Conservation (phyloP, 768 basidiomycete genomes). For the Xerocomellus chrysenteron region DNA sequence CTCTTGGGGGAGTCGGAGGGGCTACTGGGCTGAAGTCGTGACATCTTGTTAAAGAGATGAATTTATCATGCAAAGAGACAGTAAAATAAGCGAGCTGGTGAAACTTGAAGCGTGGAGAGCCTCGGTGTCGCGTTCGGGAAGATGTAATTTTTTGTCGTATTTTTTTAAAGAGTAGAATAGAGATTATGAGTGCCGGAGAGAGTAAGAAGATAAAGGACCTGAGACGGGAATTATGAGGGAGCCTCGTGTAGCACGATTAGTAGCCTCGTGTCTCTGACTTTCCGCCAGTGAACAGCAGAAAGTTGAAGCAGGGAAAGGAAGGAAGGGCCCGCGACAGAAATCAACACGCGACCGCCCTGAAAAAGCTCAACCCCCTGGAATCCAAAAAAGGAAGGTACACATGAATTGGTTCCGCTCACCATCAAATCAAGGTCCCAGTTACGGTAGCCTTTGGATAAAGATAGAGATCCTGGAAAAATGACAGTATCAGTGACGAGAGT, state of each 20-base stretch:
- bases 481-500: slow-evolving; percentile 8
- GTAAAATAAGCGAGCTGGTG: slow-evolving; percentile 30
- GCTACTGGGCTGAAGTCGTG: slow-evolving; percentile 33
- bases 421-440: slow-evolving; percentile 14
- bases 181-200: slow-evolving; percentile 20
- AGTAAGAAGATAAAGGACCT: slow-evolving; percentile 23
- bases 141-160: slow-evolving; percentile 15
- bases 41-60: slow-evolving; percentile 37
- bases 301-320: slow-evolving; percentile 25
- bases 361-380: slow-evolving; percentile 32
- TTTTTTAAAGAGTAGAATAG: slow-evolving; percentile 17
- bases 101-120: slow-evolving; percentile 18
- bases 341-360: slow-evolving; percentile 33
- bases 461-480: slow-evolving; percentile 1
- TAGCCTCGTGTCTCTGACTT: slow-evolving; percentile 52
- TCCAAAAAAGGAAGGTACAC: slow-evolving; percentile 30
- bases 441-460: slow-evolving; percentile 5
- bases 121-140: slow-evolving; percentile 36
- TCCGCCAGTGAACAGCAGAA: slow-evolving; percentile 35
- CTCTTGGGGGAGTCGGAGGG: slow-evolving; percentile 33
- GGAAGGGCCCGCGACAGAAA: slow-evolving; percentile 13
- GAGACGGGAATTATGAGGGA: slow-evolving; percentile 28
- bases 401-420: slow-evolving; percentile 28
- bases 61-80: slow-evolving; percentile 30
- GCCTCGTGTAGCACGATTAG: slow-evolving; percentile 48